phyloP scores from a whole-genome alignment of 352 stramenopile species.

The Discostella stelligera region DNA sequence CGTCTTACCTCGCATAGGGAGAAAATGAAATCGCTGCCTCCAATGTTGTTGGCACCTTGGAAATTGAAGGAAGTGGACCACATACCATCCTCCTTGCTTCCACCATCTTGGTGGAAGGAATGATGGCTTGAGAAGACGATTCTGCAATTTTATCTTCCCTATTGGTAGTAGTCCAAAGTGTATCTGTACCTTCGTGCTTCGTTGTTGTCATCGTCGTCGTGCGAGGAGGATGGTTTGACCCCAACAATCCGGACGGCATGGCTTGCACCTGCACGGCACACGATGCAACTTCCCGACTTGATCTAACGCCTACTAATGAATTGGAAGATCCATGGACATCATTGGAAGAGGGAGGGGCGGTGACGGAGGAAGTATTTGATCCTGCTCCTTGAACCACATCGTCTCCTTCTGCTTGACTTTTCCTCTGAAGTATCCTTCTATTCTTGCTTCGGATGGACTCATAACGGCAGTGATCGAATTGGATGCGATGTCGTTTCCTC shows the following conservation, averaged over 20 bases:
- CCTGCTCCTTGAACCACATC: no score
- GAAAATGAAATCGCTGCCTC: constrained; percentile 42
- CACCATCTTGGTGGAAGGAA: background rate
- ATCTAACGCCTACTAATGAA: background rate
- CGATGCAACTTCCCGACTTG: background rate
- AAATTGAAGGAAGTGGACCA: background rate
- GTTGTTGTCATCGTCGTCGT: background rate
- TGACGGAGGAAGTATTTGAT: background rate
- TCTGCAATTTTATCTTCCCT: background rate
- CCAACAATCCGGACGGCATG: background rate
- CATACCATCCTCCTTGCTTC: background rate
- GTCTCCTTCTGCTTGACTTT: background rate
- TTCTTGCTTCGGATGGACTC: no score
- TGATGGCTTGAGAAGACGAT: background rate
- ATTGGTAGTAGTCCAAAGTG: background rate
- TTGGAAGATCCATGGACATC: background rate
- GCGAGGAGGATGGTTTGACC: background rate
- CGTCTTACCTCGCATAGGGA: constrained; percentile 35
- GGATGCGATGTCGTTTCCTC: no score
- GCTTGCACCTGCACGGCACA: background rate
- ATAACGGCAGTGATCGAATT: no score
- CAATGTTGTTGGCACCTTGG: constrained; percentile 25
- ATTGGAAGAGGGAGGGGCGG: background rate
- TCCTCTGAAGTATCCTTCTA: background rate
- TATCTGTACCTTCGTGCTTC: background rate